Base-by-base conservation (phyloP, 192 early-diverging fungal species). In the Coemansia sp. region DNA sequence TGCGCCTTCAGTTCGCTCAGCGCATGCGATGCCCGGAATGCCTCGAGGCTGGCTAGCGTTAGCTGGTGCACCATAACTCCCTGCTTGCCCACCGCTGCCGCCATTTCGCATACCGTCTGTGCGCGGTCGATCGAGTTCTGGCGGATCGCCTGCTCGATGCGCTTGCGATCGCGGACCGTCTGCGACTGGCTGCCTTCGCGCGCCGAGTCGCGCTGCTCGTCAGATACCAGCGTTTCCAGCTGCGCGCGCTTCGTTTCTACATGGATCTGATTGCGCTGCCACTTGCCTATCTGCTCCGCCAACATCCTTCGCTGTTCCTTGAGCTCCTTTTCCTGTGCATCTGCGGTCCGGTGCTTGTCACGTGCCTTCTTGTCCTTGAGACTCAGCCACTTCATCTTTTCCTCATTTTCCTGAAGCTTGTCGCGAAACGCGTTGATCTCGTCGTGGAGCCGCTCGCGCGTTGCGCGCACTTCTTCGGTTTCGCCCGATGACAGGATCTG, bases 401-500 rank as follows among this genome's bases (percentile, higher is more conserved):
- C 43, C 68, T 82, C 81, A 60, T 79, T 76, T 4, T 46, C 62
- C 8, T 52, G 38, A 24, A 72, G 64, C 36, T 53, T 36, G 41
- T 67, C 71, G 23, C 75, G 79, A 16, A 79, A 57, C 33, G 21
- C 58, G 38, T 62, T 66, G 39, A 77, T 70, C 65, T 71, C 74
- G 4, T 41, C 23, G 33, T 44, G 61, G 15, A 73, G 44, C n/a
- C 69, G 67, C 20, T 45, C 63, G 11, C 80, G 80, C 8, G 39
- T 53, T 9, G 64, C 75, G 0, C 63, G 65, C 41, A 77, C 60
- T 45, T 82, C 80, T 24, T 76, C 80, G 35, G 67, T 67, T 35
- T 82, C 80, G 57, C 71, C 80, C 3, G 68, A 60, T 10, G 71
- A 69, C 43, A 82, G 60, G 16, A 82, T 56, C 9, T 64, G 67